Base-by-base conservation (phyloP, 192 early-diverging fungal genomes). In the Dimargaris cristalligena region DNA sequence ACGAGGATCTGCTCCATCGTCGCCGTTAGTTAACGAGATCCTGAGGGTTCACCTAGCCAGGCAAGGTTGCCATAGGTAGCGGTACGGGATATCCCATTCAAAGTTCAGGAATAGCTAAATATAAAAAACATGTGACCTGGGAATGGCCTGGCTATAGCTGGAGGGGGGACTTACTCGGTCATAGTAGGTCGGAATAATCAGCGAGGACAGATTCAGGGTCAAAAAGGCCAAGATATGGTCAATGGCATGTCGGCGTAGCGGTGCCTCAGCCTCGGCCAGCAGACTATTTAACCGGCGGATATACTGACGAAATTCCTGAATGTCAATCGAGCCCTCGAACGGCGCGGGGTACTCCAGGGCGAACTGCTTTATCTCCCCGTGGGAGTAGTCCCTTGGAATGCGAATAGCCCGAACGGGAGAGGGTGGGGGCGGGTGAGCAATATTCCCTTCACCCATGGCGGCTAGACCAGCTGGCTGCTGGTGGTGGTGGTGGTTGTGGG, bases 381-480 rank as follows among this genome's bases (percentile, higher is more conserved):
- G 63, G 60, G 74, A 72, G 56, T 75, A 75, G 68, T 75, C 74
- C 28, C 74, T 67, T 60, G 71, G 70, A 8, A 75, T 61, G 9
- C 74, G 67, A 22, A 70, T 66, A 13, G 54, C 20, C 8, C 6
- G 8, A 41, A 41, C 38, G 38, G 6, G 38, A 6, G 38, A 16
- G 38, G 38, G 16, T 41, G 38, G 38, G 38, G 6, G 38, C 38
- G 8, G 38, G 38, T 41, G 38, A 41, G 38, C 8, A 16, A 41
- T 41, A 41, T 16, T 41, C 8, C 38, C 38, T 6, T 16, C 38
- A 16, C 38, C 8, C 16, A 16, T 16, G 38, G 6, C 38, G 38
- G 8, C 16, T 6, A 41, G 8, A 16, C 8, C 8, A 16, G 8
- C 8, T 41, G 6, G 38, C 8, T 41, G 38, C 38, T 41, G 8